A percentile compares a stretch with the other conserved stretches of the same genome.
Evolutionary conservation across 257 asterid species (phyloP).

Genomic region (Echites panduratus): DNA sequence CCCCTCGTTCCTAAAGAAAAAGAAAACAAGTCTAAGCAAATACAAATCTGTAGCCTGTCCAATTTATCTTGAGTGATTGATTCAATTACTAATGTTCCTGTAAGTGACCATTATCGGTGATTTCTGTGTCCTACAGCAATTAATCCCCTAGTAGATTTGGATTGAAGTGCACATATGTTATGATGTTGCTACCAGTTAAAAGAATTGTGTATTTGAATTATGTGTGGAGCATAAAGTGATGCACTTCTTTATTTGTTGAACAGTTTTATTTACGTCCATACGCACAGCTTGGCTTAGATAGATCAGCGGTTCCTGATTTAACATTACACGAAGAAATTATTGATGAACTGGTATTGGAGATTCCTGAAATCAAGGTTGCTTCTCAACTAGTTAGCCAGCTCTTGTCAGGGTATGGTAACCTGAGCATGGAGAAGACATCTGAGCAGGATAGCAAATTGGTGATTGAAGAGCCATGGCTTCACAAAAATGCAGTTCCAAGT

Average conservation of each 20-base stretch:
- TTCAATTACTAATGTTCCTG: no score
- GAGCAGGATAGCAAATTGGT: slow-evolving; percentile 17
- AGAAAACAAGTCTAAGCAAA: not conserved
- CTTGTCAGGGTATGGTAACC: slow-evolving; percentile 31
- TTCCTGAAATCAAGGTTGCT: slow-evolving; percentile 75
- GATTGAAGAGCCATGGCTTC: slow-evolving; percentile 79
- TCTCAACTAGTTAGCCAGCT: slow-evolving; percentile 41
- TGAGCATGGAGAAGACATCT: slow-evolving; percentile 13
- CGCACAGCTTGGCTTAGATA: slow-evolving; percentile 81
- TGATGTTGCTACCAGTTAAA: not conserved
- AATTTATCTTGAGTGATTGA: no score
- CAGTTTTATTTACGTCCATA: slow-evolving; percentile 82
- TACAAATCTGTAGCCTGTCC: no score
- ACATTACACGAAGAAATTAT: slow-evolving; percentile 53
- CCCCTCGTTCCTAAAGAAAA: not conserved
- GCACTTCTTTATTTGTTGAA: slow-evolving; percentile 7
- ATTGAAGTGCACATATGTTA: not conserved
- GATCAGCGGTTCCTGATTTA: slow-evolving; percentile 51
- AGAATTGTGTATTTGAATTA: not conserved
- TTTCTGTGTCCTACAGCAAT: not conserved
- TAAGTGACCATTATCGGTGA: not conserved
- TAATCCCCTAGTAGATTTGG: not conserved
- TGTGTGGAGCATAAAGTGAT: slow-evolving; percentile 12
- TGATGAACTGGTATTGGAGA: slow-evolving; percentile 57
- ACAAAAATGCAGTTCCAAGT: slow-evolving; percentile 46